Conservation (phyloP, 1,284 basidiomycete species). For the Grifola frondosa region DNA sequence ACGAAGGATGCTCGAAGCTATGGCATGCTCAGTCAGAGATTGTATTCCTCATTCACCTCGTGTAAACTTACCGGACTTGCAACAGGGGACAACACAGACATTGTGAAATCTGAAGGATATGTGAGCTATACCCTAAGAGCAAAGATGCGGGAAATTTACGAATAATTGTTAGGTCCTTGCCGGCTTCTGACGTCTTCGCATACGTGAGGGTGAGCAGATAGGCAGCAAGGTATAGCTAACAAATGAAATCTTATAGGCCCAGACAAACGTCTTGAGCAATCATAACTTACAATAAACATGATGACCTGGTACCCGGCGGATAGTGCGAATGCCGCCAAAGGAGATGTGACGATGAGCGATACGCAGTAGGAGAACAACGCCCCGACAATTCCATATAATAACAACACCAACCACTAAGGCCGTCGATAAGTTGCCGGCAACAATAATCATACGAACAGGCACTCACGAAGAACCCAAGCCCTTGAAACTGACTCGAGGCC, state of each 20-base stretch:
- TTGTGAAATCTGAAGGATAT: slow-evolving; percentile 51
- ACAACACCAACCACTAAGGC: slow-evolving; percentile 68
- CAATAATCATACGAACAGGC: slow-evolving; percentile 1
- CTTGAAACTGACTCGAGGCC: slow-evolving; percentile 63
- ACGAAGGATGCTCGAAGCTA: slow-evolving; percentile 66
- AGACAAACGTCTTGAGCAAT: neutral
- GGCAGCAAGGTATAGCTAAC: slow-evolving; percentile 58
- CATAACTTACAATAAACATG: slow-evolving; percentile 59
- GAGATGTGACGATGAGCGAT: slow-evolving; percentile 62
- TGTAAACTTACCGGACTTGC: slow-evolving; percentile 58
- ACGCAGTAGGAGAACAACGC: slow-evolving; percentile 70
- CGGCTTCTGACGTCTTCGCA: slow-evolving; percentile 57
- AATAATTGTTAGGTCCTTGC: slow-evolving; percentile 55
- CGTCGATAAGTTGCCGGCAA: neutral
- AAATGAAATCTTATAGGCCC: neutral
- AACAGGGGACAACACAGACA: slow-evolving; percentile 68
- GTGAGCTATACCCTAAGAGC: neutral
- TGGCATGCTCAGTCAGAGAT: neutral
- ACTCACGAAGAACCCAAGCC: slow-evolving; percentile 67
- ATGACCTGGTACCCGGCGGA: slow-evolving; percentile 76
- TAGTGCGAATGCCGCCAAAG: slow-evolving; percentile 72
- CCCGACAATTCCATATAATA: slow-evolving; percentile 69
- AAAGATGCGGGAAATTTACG: slow-evolving; percentile 37
- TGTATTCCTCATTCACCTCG: neutral
- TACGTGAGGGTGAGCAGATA: slow-evolving; percentile 74